Conservation (phyloP, 164 flowering plant species). For the Aristolochia californica region DNA sequence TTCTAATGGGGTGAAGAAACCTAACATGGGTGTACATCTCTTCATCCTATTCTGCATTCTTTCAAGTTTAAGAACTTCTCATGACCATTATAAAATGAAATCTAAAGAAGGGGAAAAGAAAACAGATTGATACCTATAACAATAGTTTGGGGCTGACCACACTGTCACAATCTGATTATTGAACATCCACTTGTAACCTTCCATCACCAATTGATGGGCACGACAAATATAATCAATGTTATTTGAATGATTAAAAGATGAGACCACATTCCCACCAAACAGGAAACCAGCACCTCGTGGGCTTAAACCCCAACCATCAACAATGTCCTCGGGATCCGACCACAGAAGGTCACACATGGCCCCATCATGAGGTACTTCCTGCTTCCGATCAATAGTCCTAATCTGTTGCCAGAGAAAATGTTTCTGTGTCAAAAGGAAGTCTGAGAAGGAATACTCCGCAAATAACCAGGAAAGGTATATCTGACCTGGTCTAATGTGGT, state of each 20-base stretch:
- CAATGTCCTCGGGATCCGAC: slow-evolving; percentile 98
- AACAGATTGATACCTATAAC: slow-evolving; percentile 61
- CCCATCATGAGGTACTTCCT: slow-evolving; percentile 99
- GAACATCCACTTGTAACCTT: slow-evolving; percentile 99
- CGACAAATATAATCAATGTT: slow-evolving; percentile 91
- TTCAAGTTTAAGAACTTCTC: background rate
- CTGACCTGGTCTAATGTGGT: slow-evolving; percentile 88
- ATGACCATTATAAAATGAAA: background rate
- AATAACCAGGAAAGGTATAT: background rate
- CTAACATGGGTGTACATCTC: too few species aligned
- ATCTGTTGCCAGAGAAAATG: slow-evolving; percentile 37
- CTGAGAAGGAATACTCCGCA: background rate
- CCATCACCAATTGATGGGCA: slow-evolving; percentile 99
- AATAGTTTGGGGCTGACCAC: slow-evolving; percentile 99
- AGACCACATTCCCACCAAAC: slow-evolving; percentile 90
- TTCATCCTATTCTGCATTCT: background rate
- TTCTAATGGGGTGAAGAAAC: too few species aligned
- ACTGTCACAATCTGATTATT: slow-evolving; percentile 91
- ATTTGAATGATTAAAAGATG: slow-evolving; percentile 75
- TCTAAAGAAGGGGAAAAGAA: background rate
- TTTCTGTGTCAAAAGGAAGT: too few species aligned
- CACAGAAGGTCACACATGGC: slow-evolving; percentile 99
- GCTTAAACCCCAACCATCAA: slow-evolving; percentile 99
- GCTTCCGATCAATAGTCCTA: slow-evolving; percentile 88
- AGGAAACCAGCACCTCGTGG: slow-evolving; percentile 99